phyloP scores from a whole-genome alignment of 768 basidiomycete species.

The Gelatoporia subvermispora region DNA sequence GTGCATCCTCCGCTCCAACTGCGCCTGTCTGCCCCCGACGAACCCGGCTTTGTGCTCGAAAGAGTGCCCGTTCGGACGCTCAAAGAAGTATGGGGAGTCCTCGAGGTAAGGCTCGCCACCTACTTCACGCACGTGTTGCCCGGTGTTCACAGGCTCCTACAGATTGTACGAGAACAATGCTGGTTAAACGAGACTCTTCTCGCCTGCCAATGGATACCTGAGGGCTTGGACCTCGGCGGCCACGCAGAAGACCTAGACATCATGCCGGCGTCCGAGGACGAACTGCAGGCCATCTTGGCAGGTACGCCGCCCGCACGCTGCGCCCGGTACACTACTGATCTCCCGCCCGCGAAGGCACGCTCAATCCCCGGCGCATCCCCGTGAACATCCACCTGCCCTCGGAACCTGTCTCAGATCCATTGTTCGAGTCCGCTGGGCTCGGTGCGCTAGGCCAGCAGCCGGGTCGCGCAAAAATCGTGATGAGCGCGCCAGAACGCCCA shows the following conservation, averaged over 20 bases:
- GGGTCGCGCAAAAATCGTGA: slow-evolving; percentile 46
- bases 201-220: slow-evolving; percentile 58
- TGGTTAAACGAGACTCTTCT: slow-evolving; percentile 76
- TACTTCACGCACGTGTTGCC: too few relatives aligned
- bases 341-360: slow-evolving; percentile 35
- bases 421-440: slow-evolving; percentile 38
- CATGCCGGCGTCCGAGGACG: slow-evolving; percentile 37
- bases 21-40: slow-evolving; percentile 62
- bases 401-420: slow-evolving; percentile 16
- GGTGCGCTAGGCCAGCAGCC: slow-evolving; percentile 26
- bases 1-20: slow-evolving; percentile 67
- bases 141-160: too few relatives aligned
- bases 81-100: slow-evolving; percentile 68
- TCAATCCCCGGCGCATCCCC: slow-evolving; percentile 58
- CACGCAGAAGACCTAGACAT: slow-evolving; percentile 12
- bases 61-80: slow-evolving; percentile 66
- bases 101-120: slow-evolving; percentile 47
- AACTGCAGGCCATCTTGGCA: slow-evolving; percentile 58
- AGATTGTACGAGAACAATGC: slow-evolving; percentile 80
- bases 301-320: slow-evolving; percentile 34
- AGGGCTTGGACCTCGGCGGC: slow-evolving; percentile 31
- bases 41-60: slow-evolving; percentile 72
- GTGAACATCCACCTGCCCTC: slow-evolving; percentile 65
- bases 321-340: too few relatives aligned
- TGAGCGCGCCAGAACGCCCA: slow-evolving; percentile 62